These are phyloP conservation scores for Diaporthe humulicola DNA, from an alignment of 2,329 filamentous ascomycete genomes.

Conservation along the genomic window DNA sequence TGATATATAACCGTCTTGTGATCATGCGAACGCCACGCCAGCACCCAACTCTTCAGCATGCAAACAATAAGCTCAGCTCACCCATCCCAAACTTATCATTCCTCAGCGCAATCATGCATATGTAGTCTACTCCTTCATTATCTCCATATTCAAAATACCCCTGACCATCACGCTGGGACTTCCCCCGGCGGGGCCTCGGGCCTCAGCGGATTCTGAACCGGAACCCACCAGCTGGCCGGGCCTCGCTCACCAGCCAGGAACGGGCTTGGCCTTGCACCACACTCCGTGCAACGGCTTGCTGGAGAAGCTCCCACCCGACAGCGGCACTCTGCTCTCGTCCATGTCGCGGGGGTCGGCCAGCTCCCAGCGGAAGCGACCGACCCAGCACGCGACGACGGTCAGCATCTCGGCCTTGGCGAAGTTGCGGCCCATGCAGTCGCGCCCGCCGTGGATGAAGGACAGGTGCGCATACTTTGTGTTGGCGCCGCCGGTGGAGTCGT, in stretches of 20 bases:
- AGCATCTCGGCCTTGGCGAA: slow-evolving; percentile 77
- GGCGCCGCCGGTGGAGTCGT: slow-evolving; percentile 54
- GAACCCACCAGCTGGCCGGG: background rate
- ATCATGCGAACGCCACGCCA: background rate
- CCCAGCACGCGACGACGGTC: slow-evolving; percentile 61
- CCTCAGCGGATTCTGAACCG: background rate
- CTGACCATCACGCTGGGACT: background rate
- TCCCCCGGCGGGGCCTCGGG: too few relatives aligned
- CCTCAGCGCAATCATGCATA: background rate
- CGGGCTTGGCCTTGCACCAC: slow-evolving; percentile 1
- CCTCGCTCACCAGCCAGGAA: background rate
- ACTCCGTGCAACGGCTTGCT: slow-evolving; percentile 14
- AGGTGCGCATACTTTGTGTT: slow-evolving; percentile 67
- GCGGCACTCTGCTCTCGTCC: slow-evolving; percentile 22
- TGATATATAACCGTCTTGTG: background rate
- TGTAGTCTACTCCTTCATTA: background rate
- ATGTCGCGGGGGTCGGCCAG: slow-evolving; percentile 5
- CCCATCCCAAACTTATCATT: too few relatives aligned
- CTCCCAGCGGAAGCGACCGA: slow-evolving; percentile 12
- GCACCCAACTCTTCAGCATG: background rate
- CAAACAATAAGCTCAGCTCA: background rate
- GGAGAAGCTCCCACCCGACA: slow-evolving; percentile 11
- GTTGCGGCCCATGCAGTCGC: slow-evolving; percentile 71
- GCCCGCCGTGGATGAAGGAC: slow-evolving; percentile 67
- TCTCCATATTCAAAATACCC: background rate